A percentile compares a stretch with the other conserved stretches of the same genome.
Conservation (phyloP, 345 rosid species). For the Limnanthes douglasii region DNA sequence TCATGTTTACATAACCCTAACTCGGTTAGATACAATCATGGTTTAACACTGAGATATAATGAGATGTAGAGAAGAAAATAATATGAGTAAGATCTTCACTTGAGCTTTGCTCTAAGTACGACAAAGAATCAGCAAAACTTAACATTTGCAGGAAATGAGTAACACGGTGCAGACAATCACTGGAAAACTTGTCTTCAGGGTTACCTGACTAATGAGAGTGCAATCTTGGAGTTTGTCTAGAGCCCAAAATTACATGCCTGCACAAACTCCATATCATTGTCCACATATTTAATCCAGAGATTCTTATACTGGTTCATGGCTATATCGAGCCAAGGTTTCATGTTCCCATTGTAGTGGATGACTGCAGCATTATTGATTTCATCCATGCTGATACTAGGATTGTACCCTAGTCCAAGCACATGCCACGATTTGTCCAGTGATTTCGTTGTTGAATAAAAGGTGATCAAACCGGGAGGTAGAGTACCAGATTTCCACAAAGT, state of each 20-base stretch:
- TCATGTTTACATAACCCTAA: no score
- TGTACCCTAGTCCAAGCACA: conserved; percentile 82
- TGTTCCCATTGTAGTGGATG: conserved; percentile 86
- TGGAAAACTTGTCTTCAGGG: no score
- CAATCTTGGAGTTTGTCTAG: conserved; percentile 20
- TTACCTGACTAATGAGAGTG: no score
- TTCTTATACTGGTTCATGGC: conserved; percentile 82
- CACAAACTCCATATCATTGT: conserved; percentile 61
- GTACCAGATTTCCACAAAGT: conserved; percentile 62
- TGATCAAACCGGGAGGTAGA: conserved; percentile 75
- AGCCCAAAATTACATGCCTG: conserved; percentile 85
- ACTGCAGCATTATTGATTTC: conserved; percentile 75
- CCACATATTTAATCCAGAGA: conserved; percentile 85
- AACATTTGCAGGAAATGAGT: no score
- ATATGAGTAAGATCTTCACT: no score
- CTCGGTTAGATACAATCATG: no score
- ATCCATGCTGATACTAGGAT: conserved; percentile 80
- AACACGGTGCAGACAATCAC: no score
- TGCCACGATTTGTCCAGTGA: conserved; percentile 91
- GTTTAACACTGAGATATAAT: no score
- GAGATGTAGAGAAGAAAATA: no score
- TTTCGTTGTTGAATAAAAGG: conserved; percentile 73
- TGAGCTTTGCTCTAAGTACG: no score
- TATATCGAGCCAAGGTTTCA: conserved; percentile 97
- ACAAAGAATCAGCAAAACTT: no score